Evolutionary conservation across 768 basidiomycete genomes (phyloP), one percentile per base, ranked within the genome.

Genomic region (Pleurotus pulmonarius): DNA sequence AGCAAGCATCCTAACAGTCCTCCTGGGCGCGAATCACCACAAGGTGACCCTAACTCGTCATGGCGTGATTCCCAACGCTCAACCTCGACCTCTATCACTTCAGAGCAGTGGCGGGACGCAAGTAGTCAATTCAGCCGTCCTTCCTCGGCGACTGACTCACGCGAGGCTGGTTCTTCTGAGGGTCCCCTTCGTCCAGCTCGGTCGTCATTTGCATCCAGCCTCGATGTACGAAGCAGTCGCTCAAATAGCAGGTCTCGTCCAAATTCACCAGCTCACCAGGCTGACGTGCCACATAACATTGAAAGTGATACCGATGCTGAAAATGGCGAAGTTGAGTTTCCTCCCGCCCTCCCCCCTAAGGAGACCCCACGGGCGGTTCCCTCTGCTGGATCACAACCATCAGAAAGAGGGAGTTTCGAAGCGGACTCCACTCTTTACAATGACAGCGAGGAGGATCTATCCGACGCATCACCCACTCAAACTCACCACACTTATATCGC

Each of bases 401-500:
- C 22, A 49, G 37, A 47, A 24, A 11, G 13, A 24, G 12, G 25
- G 12, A 25, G 37, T 26, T 43, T 55, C 20, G 55, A 52, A 24
- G 57, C 51, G 7, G 73, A 71, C 47, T 46, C 54, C 0, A 46
- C 64, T 29, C 65, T 68, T 8, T 72, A 76, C 26, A 55, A 64
- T 9, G 76, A 78, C 49, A 74, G 71, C 47, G 69, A 69, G 49
- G 79, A 81, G 18, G 77, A 80, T 18, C 59, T 70, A 56, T 72
- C 72, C 13, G 87, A 88, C 60, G 82, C 82, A 9, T 82, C 83
- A 1, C 82, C 85, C 0, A 81, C 89, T 26, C 83, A 90, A 65
- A 83, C 80, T 9, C 85, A 87, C 6, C 81, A 81, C 63, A 92
- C 92, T 16, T 89, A 88, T 67, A 90, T 92, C 48, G 89, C 91